phyloP scores from a whole-genome alignment of 2,329 filamentous ascomycete species.

The Aspergillus vadensis region DNA sequence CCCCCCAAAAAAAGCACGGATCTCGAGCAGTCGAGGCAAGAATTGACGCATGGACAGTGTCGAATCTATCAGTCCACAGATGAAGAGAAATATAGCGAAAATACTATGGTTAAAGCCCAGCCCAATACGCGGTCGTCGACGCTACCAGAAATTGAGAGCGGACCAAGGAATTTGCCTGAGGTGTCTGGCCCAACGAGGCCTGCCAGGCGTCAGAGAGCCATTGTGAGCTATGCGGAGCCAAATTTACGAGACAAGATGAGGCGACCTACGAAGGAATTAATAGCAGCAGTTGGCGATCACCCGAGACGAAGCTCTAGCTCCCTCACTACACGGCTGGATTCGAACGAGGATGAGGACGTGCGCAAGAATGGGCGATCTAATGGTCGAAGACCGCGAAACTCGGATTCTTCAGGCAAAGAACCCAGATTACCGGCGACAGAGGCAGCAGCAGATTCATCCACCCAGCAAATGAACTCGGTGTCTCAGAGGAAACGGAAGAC shows the following conservation, averaged over 20 bases:
- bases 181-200: conserved; percentile 61
- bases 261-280: conserved; percentile 72
- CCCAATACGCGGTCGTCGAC: background rate
- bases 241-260: conserved; percentile 83
- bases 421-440: conserved; percentile 22
- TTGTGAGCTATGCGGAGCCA: conserved; percentile 80
- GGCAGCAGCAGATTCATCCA: conserved; percentile 6
- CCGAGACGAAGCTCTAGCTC: conserved; percentile 51
- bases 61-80: background rate
- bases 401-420: conserved; percentile 20
- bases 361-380: conserved; percentile 1
- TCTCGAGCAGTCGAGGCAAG: background rate
- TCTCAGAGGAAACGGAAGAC: conserved; percentile 37
- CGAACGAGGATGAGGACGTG: conserved; percentile 30
- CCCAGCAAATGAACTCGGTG: conserved; percentile 27
- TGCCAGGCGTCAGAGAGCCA: conserved; percentile 66
- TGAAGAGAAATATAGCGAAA: background rate
- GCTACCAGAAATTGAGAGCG: background rate
- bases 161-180: background rate
- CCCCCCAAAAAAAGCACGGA: background rate
- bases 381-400: conserved; percentile 15
- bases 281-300: conserved; percentile 66
- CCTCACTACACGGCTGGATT: conserved; percentile 46
- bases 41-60: background rate
- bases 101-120: background rate